These are phyloP conservation scores for Nemania sp. DNA, from an alignment of 2,329 filamentous ascomycete genomes.

Conservation along the genomic window DNA sequence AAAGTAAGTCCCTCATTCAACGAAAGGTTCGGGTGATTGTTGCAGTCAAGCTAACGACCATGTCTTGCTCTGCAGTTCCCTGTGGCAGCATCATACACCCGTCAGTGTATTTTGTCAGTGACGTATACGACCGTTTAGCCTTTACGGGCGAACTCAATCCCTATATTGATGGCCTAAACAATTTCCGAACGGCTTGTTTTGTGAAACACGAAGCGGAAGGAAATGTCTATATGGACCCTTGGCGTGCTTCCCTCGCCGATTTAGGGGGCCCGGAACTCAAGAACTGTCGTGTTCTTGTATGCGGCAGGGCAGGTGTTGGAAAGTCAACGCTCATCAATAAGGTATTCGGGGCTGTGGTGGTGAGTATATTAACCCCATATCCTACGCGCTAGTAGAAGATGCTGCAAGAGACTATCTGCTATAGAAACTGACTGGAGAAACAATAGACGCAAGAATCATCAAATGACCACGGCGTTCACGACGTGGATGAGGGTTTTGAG, in stretches of 20 bases:
- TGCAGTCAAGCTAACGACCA: conserved; percentile 4
- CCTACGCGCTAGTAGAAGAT: neutral
- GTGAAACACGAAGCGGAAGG: conserved; percentile 22
- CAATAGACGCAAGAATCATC: conserved; percentile 32
- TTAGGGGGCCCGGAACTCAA: conserved; percentile 25
- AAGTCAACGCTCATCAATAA: conserved; percentile 37
- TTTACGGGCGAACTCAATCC: conserved; percentile 22
- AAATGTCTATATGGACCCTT: conserved; percentile 27
- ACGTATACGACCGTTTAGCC: conserved; percentile 29
- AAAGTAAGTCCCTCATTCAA: conserved; percentile 13
- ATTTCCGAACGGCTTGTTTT: conserved; percentile 22
- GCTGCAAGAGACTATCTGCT: neutral
- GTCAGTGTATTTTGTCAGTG: conserved; percentile 29
- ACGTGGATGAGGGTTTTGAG: conserved; percentile 36
- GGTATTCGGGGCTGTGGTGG: conserved; percentile 33
- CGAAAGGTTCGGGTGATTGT: neutral
- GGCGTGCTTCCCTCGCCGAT: conserved; percentile 27
- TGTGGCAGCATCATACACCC: conserved; percentile 32
- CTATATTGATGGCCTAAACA: conserved; percentile 26
- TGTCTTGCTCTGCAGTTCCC: conserved; percentile 15
- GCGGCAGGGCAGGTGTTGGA: conserved; percentile 35
- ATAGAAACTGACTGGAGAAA: conserved; percentile 6
- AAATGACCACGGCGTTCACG: conserved; percentile 32
- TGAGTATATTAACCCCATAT: conserved; percentile 12
- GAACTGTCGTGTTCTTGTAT: conserved; percentile 33